Evolutionary conservation across 1,284 basidiomycete genomes (phyloP).

Genomic region (Coniferiporia sulphurascens): DNA sequence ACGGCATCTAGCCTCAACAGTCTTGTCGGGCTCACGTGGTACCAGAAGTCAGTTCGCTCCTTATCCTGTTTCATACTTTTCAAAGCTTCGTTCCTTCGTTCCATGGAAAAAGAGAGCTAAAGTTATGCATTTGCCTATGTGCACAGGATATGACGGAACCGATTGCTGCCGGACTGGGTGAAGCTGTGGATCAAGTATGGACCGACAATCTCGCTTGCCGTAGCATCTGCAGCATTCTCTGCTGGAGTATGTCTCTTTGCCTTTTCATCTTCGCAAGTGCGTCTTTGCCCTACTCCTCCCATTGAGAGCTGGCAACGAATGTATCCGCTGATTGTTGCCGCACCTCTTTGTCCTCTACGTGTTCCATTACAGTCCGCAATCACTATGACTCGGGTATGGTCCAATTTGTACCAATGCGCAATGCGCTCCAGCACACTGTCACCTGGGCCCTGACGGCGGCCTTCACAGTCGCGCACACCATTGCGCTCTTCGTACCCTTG

Average conservation of each 20-base stretch:
- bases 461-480: neutral
- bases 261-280: neutral
- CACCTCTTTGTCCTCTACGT: neutral
- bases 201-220: neutral
- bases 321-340: neutral
- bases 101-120: too few species aligned
- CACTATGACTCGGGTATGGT: too few species aligned
- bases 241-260: neutral
- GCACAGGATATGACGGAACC: neutral
- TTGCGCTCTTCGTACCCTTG: neutral
- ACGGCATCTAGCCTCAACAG: conserved; percentile 25
- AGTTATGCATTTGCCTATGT: too few species aligned
- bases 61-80: neutral
- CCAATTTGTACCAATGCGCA: too few species aligned
- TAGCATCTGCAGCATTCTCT: neutral
- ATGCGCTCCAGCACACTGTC: neutral
- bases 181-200: neutral
- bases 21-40: conserved; percentile 14
- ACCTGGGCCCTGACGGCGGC: neutral
- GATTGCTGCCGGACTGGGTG: neutral
- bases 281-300: neutral
- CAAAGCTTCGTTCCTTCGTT: neutral
- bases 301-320: neutral
- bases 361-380: neutral
- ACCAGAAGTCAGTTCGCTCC: neutral